Base-by-base conservation (phyloP, 164 flowering plant genomes). In the Tinospora cordifolia region DNA sequence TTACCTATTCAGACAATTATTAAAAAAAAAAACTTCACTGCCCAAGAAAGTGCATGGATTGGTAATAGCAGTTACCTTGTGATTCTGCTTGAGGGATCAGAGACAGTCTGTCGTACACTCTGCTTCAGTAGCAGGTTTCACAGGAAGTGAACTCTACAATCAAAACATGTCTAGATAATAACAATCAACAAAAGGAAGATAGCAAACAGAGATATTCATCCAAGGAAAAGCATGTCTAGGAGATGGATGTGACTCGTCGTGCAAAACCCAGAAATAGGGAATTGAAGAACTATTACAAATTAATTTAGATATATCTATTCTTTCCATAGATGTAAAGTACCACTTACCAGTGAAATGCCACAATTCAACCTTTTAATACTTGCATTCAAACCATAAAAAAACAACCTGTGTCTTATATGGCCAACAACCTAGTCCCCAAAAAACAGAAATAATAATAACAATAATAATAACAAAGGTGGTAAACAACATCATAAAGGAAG, bases 91-190 rank as follows among this genome's bases (percentile, higher is more conserved):
- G 30, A 95, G 90, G 65, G 89, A 83, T 75, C 99, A 82, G 73
- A 95, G 79, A 71, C 95, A 90, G 62, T 90, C 96, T 77, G 97
- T 80, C 99, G 93, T 95, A 69, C 81, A 87, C 77, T 95, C 99
- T 59, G 87, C 83, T 79, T 95, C 93, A 74, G 97, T 85, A 66
- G 87, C 97, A 79, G 99, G 96, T 78, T 79, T 87, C 67, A 93
- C 75, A 44, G 98, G 99, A 79, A 95, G 75, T 1, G 41, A 72
- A 76, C 83, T 87, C 99, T 95, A 86, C 71, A 83, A 67, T 63
- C 69, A 67, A 66, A 76, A 6, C 65, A 24, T 25, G 60, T 3
- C 15, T n/a, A n/a, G n/a, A 19, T 54, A 26, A 40, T 25, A 34
- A 0, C n/a, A 14, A 57, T n/a, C 9, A 40, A 49, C n/a, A 30